phyloP scores from a whole-genome alignment of 2,329 filamentous ascomycete species.

The Torrubiellomyces zombiae region DNA sequence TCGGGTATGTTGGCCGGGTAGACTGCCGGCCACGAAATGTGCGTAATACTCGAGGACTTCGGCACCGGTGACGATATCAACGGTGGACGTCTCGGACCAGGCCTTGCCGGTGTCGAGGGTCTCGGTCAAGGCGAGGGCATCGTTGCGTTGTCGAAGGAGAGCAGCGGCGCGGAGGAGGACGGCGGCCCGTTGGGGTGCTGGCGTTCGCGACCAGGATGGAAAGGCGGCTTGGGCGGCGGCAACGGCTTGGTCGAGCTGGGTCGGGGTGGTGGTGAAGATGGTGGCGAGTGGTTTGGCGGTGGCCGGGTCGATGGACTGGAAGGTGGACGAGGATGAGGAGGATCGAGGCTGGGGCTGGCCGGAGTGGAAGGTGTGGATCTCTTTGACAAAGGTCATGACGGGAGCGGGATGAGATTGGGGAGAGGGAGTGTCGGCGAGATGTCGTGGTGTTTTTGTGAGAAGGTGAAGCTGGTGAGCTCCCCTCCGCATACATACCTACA shows the following conservation, averaged over 20 bases:
- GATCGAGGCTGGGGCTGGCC: constrained; percentile 46
- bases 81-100: constrained; percentile 66
- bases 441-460: too few species aligned
- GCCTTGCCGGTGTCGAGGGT: constrained; percentile 79
- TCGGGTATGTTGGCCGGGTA: constrained; percentile 65
- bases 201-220: constrained; percentile 57
- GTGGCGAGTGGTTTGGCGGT: constrained; percentile 52
- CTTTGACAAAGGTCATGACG: constrained; percentile 19
- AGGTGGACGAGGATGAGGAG: constrained; percentile 41
- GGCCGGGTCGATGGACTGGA: constrained; percentile 59
- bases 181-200: constrained; percentile 56
- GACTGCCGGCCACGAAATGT: constrained; percentile 58
- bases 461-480: too few species aligned
- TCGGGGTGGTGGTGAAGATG: constrained; percentile 50
- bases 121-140: constrained; percentile 63
- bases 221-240: constrained; percentile 57
- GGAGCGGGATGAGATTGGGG: too few species aligned
- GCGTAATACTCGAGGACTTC: constrained; percentile 82
- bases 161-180: constrained; percentile 63
- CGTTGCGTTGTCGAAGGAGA: constrained; percentile 59
- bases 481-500: too few species aligned
- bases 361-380: constrained; percentile 54
- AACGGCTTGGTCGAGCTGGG: constrained; percentile 57
- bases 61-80: constrained; percentile 68
- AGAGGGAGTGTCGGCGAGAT: too few species aligned